Base-by-base conservation (phyloP, 2,329 filamentous ascomycete genomes). In the Cladorrhinum sp. region DNA sequence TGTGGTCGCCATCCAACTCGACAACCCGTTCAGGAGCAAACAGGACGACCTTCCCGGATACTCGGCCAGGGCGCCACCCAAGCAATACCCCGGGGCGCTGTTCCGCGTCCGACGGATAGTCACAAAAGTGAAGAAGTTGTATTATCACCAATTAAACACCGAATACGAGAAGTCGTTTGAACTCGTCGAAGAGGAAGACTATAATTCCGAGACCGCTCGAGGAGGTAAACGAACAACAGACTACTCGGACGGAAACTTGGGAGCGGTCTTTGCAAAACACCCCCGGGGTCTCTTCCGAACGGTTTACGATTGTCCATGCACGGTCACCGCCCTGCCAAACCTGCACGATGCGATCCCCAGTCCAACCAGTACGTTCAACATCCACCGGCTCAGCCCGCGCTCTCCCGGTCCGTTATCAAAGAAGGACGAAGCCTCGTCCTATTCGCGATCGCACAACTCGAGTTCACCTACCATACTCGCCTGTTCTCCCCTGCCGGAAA, bases 231-330 rank as follows among this genome's bases (percentile, higher is more conserved):
- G 50, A 50, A 53, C 60, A 16, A 59, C 57, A 5, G 36, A 33
- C 5, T 63, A 64, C 20, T 23, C 62, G 3, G 59, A 61, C 8
- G 64, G 59, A 12, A 55, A 63, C 28, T 48, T 66, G 1, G 62
- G 52, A 1, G 24, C 55, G 1, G 64, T 62, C 0, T 64, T 67
- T 16, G 28, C 55, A 1, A 14, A 50, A 0, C 39, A 66, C 21
- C 26, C 55, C 8, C 53, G 59, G 0, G 64, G 62, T 1, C 58
- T 62, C 6, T 39, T 67, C 16, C 59, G 64, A 4, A 64, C 59
- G 0, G 57, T 65, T 2, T 67, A 67, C 21, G 66, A 67, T 39
- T 67, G 65, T 16, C 66, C 64, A 18, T 10, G 65, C 5, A 67
- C 63, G 9, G 50, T 67, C 49, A 61, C 64, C 6, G 30, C 5